phyloP scores from a whole-genome alignment of 108 stramenopile species.

The Cylindrotheca fusiformis region DNA sequence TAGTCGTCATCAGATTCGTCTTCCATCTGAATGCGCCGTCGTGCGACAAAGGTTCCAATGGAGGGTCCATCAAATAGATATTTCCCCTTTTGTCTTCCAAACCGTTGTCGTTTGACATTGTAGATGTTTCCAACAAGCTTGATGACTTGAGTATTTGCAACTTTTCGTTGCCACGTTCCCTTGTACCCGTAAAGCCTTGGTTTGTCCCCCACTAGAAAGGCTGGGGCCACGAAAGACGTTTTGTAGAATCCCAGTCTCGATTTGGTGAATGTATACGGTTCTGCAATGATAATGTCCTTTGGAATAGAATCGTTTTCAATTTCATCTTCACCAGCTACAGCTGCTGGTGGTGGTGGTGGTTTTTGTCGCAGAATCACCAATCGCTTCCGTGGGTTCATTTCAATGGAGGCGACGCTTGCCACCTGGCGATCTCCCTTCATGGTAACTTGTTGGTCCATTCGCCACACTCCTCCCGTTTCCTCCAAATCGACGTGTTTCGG shows the following conservation, averaged over 20 bases:
- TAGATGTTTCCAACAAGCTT: constrained; percentile 52
- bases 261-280: constrained; percentile 20
- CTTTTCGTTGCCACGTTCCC: constrained; percentile 42
- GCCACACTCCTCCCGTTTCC: constrained; percentile 45
- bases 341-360: constrained; percentile 17
- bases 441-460: constrained; percentile 47
- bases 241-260: constrained; percentile 25
- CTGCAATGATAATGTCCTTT: constrained; percentile 6
- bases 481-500: constrained; percentile 35
- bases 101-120: constrained; percentile 25
- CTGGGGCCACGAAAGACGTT: constrained; percentile 45
- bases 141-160: constrained; percentile 43
- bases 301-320: constrained; percentile 4
- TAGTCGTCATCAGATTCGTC: constrained; percentile 10
- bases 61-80: constrained; percentile 15
- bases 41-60: constrained; percentile 52
- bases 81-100: constrained; percentile 20
- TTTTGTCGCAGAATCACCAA: constrained; percentile 6
- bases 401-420: constrained; percentile 43
- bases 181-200: constrained; percentile 35
- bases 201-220: constrained; percentile 40
- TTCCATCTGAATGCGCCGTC: constrained; percentile 27
- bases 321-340: too few relatives aligned
- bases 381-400: constrained; percentile 25
- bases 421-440: constrained; percentile 8